phyloP scores from a whole-genome alignment of 228 moss, liverwort and hornwort genomes.

The Sphagnum magellanicum region DNA sequence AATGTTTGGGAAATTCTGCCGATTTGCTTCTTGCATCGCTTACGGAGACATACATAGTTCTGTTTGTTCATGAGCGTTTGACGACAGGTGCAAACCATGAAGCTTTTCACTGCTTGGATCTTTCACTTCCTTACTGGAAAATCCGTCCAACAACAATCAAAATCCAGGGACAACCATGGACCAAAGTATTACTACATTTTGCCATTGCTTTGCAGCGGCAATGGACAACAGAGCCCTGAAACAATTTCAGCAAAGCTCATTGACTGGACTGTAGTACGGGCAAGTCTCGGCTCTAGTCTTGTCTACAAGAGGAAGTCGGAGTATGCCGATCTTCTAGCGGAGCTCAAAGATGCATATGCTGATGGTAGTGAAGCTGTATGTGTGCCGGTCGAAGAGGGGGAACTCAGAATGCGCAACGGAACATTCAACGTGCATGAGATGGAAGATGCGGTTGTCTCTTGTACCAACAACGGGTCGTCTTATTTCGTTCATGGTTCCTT shows the following conservation, averaged over 20 bases:
- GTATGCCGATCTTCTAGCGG: slow-evolving; percentile 35
- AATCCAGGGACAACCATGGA: slow-evolving; percentile 4
- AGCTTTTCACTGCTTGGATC: slow-evolving; percentile 38
- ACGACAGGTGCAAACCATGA: slow-evolving; percentile 20
- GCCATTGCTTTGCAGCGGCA: slow-evolving; percentile 8
- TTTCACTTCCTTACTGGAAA: slow-evolving; percentile 31
- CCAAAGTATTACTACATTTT: slow-evolving; percentile 38
- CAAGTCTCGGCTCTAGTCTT: slow-evolving; percentile 38
- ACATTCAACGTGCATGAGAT: slow-evolving; percentile 35
- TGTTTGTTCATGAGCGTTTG: too few relatives aligned
- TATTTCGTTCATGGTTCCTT: slow-evolving; percentile 49
- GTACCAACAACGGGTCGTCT: slow-evolving; percentile 68
- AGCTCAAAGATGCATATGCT: slow-evolving; percentile 22
- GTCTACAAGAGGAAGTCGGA: slow-evolving; percentile 50
- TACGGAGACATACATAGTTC: too few relatives aligned
- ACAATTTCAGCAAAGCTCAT: slow-evolving; percentile 13
- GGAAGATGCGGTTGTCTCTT: slow-evolving; percentile 63
- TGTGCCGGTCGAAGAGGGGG: slow-evolving; percentile 6
- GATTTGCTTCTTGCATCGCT: too few relatives aligned
- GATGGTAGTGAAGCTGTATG: slow-evolving; percentile 11
- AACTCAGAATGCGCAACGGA: slow-evolving; percentile 59
- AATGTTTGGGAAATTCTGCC: too few relatives aligned
- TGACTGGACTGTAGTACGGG: slow-evolving; percentile 45
- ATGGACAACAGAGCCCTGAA: not conserved
- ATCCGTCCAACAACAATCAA: slow-evolving; percentile 1